Conservation (phyloP, 495 filamentous ascomycete genomes). For the Apiosordaria backusii region DNA sequence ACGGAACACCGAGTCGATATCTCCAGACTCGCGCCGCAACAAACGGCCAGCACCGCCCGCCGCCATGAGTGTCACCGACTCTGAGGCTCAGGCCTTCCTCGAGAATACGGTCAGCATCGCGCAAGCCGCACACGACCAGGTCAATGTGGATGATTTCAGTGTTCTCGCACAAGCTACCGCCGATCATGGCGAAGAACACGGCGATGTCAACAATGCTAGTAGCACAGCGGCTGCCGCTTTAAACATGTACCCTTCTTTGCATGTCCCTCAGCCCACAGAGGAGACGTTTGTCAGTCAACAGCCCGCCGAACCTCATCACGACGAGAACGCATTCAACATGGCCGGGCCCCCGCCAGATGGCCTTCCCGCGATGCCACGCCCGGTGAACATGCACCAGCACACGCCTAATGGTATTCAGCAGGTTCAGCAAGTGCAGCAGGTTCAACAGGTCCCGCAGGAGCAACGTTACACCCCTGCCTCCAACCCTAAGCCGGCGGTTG, state of each 20-base stretch:
- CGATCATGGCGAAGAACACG: slow-evolving; percentile 42
- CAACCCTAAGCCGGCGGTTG: slow-evolving; percentile 74
- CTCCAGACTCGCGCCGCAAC: slow-evolving; percentile 42
- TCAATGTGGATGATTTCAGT: slow-evolving; percentile 46
- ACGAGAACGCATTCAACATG: slow-evolving; percentile 32
- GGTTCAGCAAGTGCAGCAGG: slow-evolving; percentile 14
- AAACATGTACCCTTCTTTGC: slow-evolving; percentile 64
- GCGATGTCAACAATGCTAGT: slow-evolving; percentile 48
- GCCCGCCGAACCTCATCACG: slow-evolving; percentile 27
- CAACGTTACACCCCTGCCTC: slow-evolving; percentile 21
- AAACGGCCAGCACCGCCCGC: slow-evolving; percentile 44
- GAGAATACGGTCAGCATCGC: slow-evolving; percentile 46
- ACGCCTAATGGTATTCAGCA: slow-evolving; percentile 32
- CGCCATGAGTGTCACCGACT: slow-evolving; percentile 34
- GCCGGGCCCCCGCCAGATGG: slow-evolving; percentile 45
- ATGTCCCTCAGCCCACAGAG: slow-evolving; percentile 67
- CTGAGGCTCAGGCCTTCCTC: slow-evolving; percentile 41
- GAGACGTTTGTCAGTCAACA: slow-evolving; percentile 54
- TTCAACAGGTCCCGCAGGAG: slow-evolving; percentile 10
- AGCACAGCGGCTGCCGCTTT: slow-evolving; percentile 69
- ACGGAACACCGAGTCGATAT: slow-evolving; percentile 39
- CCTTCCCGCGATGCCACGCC: slow-evolving; percentile 41
- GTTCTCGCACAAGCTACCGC: slow-evolving; percentile 47
- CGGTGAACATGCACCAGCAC: slow-evolving; percentile 12
- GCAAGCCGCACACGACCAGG: slow-evolving; percentile 42